phyloP scores from a whole-genome alignment of 257 asterid species.

The Misopates orontium region DNA sequence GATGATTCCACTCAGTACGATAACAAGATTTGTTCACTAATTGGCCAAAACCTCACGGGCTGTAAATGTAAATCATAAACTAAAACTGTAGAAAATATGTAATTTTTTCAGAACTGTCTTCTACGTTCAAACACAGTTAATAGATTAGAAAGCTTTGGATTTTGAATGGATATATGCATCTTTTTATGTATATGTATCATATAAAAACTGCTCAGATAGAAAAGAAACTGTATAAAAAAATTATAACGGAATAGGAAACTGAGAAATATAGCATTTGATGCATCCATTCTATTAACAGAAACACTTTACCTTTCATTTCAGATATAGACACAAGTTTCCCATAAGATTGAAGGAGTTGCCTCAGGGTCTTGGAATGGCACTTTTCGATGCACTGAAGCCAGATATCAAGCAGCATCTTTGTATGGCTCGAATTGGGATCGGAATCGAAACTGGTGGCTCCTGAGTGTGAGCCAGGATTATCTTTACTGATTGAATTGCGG shows the following conservation, averaged over 20 bases:
- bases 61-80: neutral
- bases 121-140: neutral
- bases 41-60: too few relatives aligned
- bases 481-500: conserved; percentile 49
- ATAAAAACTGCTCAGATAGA: neutral
- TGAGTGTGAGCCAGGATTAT: conserved; percentile 24
- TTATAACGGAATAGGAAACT: neutral
- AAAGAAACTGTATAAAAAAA: neutral
- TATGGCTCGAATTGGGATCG: conserved; percentile 40
- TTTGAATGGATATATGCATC: conserved; percentile 8
- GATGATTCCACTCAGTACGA: neutral
- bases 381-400: conserved; percentile 82
- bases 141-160: neutral
- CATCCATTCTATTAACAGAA: conserved; percentile 9
- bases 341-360: conserved; percentile 71
- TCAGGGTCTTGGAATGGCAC: conserved; percentile 89
- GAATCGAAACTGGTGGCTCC: conserved; percentile 30
- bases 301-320: conserved; percentile 66
- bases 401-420: conserved; percentile 57
- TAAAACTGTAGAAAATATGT: neutral
- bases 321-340: conserved; percentile 83
- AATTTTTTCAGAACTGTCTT: neutral
- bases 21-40: neutral
- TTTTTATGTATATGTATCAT: neutral
- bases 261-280: neutral